These are phyloP conservation scores for Gomphus sp. DNA, from an alignment of 1,284 basidiomycete species.

Conservation along the genomic window DNA sequence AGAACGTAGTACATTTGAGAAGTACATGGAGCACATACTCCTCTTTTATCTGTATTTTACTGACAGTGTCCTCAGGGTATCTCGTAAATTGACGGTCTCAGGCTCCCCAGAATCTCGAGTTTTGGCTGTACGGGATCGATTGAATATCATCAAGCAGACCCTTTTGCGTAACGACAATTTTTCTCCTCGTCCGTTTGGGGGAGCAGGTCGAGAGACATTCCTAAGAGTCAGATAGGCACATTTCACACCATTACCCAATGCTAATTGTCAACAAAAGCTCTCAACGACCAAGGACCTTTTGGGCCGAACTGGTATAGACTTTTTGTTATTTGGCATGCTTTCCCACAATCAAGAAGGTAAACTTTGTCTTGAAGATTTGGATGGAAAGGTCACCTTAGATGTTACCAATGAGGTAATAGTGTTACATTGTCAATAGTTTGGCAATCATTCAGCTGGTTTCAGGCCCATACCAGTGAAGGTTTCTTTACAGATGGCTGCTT, in stretches of 20 bases:
- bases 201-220: conserved; percentile 58
- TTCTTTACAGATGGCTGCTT: conserved; percentile 96
- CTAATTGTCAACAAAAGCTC: conserved; percentile 40
- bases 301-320: conserved; percentile 84
- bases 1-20: conserved; percentile 78
- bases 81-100: conserved; percentile 52
- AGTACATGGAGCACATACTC: conserved; percentile 32
- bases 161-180: conserved; percentile 93
- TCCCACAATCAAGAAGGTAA: conserved; percentile 84
- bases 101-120: conserved; percentile 77
- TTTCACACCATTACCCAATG: background rate
- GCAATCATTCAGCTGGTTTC: background rate
- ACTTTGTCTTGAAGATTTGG: conserved; percentile 88
- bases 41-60: background rate
- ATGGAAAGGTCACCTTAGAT: conserved; percentile 86
- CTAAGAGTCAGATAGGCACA: conserved; percentile 54
- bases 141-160: conserved; percentile 84
- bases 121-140: conserved; percentile 67
- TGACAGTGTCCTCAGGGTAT: conserved; percentile 28
- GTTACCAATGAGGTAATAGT: conserved; percentile 75
- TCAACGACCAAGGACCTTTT: conserved; percentile 95
- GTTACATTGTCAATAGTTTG: background rate
- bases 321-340: conserved; percentile 92
- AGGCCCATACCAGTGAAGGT: conserved; percentile 92
- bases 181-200: conserved; percentile 80